Conservation (phyloP, 345 rosid species). For the Hirschfeldia incana region DNA sequence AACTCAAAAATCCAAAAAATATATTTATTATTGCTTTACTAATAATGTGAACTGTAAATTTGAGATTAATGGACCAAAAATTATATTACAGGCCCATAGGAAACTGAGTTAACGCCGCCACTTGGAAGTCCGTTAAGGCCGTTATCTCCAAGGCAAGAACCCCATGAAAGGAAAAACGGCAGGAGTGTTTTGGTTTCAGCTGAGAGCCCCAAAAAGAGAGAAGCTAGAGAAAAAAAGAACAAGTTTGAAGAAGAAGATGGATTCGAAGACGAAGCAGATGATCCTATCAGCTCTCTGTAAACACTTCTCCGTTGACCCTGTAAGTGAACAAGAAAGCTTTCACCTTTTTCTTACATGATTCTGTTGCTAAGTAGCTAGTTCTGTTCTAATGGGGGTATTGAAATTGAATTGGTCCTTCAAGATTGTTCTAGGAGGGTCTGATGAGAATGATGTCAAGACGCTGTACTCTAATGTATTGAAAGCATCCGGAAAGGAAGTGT, state of each 20-base stretch:
- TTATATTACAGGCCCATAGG: conserved; percentile 2
- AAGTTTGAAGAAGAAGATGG: neutral
- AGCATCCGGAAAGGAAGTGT: conserved; percentile 45
- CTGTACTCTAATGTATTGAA: conserved; percentile 53
- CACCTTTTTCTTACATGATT: neutral
- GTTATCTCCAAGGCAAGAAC: conserved; percentile 24
- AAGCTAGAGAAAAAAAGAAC: neutral
- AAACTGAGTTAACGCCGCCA: conserved; percentile 32
- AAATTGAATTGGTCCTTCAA: neutral
- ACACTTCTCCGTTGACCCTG: conserved; percentile 56
- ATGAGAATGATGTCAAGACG: conserved; percentile 52
- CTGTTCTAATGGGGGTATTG: neutral
- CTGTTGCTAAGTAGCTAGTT: conserved; percentile 19
- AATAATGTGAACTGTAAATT: no score
- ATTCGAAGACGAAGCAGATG: conserved; percentile 45
- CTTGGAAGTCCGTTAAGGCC: conserved; percentile 22
- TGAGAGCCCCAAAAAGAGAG: neutral
- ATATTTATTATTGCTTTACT: no score
- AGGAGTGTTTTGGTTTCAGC: neutral
- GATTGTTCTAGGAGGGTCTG: conserved; percentile 21
- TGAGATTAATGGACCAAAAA: neutral
- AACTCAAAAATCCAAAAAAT: no score
- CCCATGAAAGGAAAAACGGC: conserved; percentile 27
- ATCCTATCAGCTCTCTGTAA: conserved; percentile 58
- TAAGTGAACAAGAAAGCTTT: conserved; percentile 37